Evolutionary conservation across 192 early-diverging fungal genomes (phyloP), one percentile per base, ranked within the genome.

Genomic region (Umbelopsis vinacea): DNA sequence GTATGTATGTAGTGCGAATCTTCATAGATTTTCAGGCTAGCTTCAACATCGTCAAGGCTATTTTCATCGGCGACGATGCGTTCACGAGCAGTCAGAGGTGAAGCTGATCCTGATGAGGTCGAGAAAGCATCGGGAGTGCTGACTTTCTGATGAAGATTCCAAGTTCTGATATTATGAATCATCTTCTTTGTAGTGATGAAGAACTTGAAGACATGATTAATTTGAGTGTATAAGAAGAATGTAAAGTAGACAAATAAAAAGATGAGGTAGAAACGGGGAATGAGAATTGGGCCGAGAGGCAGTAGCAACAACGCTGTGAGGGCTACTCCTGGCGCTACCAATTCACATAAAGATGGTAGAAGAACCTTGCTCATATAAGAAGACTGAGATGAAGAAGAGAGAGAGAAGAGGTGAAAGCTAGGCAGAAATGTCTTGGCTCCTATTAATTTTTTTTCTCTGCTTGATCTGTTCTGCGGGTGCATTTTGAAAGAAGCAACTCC

Each of bases 121-220:
- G 52, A 45, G 12, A 37, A 22, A 38, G 63, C 0, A 21, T 71
- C 57, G 17, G 40, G 60, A 66, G 24, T 46, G 66, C 67, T 6
- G 23, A 26, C 48, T 38, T 72, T 63, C 72, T 76, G 66, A 29
- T 38, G 43, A 35, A 24, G 37, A 22, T 77, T 83, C 79, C 83
- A 83, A 23, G 73, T 68, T 55, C 68, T 38, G 75, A 85, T 79
- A 23, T 63, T 85, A 35, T 48, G 47, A 67, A 74, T 83, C 15
- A 85, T 82, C 26, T 75, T 72, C 6, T 74, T 52, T 6, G 81
- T 82, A 11, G 79, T 86, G 24, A 73, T 29, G 43, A 71, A 83
- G 26, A 83, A 86, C 53, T 86, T 86, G 45, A 79, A 79, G 21
- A 83, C 77, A 71, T 86, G 84, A 57, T 83, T 84, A 45, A 79